Percentiles rank a stretch among this genome's conserved stretches.
These are phyloP conservation scores for Podospora pseudopauciseta DNA, from an alignment of 495 filamentous ascomycete species.

Conservation along the genomic window DNA sequence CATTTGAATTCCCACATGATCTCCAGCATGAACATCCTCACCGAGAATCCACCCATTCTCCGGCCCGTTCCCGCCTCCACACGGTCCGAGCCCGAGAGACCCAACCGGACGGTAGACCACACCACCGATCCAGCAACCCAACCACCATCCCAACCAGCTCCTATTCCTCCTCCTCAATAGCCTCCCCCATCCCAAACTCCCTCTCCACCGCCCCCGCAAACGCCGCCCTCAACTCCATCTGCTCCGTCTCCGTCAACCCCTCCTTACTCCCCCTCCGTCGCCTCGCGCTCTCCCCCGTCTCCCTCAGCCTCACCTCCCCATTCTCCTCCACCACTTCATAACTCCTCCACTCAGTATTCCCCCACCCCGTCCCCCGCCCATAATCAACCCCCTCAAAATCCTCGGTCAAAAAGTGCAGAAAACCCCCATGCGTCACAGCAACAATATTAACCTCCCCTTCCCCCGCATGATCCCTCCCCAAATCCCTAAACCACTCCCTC, in stretches of 20 bases:
- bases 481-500: conserved; percentile 63
- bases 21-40: neutral
- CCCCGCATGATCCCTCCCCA: conserved; percentile 42
- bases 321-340: conserved; percentile 58
- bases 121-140: neutral
- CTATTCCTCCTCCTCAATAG: neutral
- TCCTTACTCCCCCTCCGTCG: conserved; percentile 46
- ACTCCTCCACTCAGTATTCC: conserved; percentile 75
- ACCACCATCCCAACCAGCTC: neutral
- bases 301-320: conserved; percentile 56
- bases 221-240: conserved; percentile 36
- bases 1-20: neutral
- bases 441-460: conserved; percentile 57
- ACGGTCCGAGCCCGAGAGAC: neutral
- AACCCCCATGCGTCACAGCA: conserved; percentile 50
- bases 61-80: neutral
- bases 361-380: conserved; percentile 72
- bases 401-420: conserved; percentile 68
- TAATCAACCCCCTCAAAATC: conserved; percentile 67
- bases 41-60: neutral
- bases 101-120: neutral
- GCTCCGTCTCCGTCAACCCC: conserved; percentile 45
- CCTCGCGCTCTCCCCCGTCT: conserved; percentile 57
- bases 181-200: conserved; percentile 21
- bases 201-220: conserved; percentile 28